A percentile compares a stretch with the other conserved stretches of the same genome.
These are phyloP conservation scores for Cymbopogon citratus DNA, from an alignment of 176 grass and related monocot genomes.

Conservation along the genomic window DNA sequence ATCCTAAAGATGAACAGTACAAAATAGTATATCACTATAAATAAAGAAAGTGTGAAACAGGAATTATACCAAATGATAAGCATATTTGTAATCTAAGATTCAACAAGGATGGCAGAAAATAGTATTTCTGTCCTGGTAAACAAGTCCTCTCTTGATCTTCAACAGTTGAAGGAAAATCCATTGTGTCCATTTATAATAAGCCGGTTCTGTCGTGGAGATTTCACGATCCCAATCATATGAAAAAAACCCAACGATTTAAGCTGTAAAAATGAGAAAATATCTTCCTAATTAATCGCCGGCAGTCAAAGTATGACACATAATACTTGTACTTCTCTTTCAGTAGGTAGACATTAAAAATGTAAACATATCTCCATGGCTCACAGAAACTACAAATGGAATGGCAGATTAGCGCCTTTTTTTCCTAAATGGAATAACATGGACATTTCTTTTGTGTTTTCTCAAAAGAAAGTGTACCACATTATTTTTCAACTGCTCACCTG, in stretches of 20 bases:
- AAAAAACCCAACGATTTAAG: conserved; percentile 85
- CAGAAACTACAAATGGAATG: conserved; percentile 13
- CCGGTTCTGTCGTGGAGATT: no score
- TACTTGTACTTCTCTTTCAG: neutral
- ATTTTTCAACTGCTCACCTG: neutral
- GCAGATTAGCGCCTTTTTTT: neutral
- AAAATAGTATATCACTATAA: conserved; percentile 25
- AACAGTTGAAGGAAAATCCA: no score
- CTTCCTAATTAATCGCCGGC: neutral
- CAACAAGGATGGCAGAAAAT: neutral
- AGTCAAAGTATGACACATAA: neutral
- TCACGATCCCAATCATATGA: no score
- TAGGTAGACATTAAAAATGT: neutral
- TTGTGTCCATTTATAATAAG: conserved; percentile 62
- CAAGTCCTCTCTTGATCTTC: no score
- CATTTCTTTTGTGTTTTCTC: neutral
- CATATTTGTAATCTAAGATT: neutral
- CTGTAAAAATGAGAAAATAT: conserved; percentile 39
- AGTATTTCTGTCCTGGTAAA: conserved; percentile 43
- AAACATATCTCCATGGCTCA: neutral
- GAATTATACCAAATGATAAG: neutral
- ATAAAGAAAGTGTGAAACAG: neutral
- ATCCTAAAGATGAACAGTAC: conserved; percentile 24
- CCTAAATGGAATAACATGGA: neutral
- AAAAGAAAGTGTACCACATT: neutral